phyloP scores from a whole-genome alignment of 2,329 filamentous ascomycete genomes.

The Xylariaceae sp. region DNA sequence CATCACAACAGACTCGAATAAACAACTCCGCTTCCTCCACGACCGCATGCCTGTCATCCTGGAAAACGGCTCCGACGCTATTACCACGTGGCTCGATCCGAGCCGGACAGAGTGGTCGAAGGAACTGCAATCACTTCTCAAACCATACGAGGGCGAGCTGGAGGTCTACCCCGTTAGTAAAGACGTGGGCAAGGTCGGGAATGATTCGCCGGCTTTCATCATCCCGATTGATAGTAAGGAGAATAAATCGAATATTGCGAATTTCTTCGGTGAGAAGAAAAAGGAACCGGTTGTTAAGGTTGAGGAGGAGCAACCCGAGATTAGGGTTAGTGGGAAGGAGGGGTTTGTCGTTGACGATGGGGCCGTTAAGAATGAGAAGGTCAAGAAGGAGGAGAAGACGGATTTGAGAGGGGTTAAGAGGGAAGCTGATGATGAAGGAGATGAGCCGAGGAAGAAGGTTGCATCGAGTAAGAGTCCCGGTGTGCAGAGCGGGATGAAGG shows the following conservation, averaged over 20 bases:
- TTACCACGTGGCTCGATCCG: conserved; percentile 77
- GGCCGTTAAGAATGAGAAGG: conserved; percentile 9
- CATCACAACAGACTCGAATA: conserved; percentile 84
- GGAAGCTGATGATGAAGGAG: conserved; percentile 21
- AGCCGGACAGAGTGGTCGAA: conserved; percentile 64
- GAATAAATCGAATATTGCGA: conserved; percentile 90
- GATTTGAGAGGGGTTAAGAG: conserved; percentile 25
- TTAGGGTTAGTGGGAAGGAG: conserved; percentile 23
- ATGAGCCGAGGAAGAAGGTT: conserved; percentile 28
- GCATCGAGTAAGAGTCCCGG: not conserved
- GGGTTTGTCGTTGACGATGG: conserved; percentile 21
- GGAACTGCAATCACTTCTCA: conserved; percentile 73
- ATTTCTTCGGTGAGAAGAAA: conserved; percentile 68
- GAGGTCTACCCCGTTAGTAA: conserved; percentile 82
- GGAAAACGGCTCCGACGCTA: conserved; percentile 64
- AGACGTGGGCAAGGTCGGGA: conserved; percentile 91
- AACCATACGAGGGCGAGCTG: conserved; percentile 71
- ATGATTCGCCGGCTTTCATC: conserved; percentile 78
- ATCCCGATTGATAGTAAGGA: conserved; percentile 77
- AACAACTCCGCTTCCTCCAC: conserved; percentile 79
- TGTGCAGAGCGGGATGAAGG: not conserved
- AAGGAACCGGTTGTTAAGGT: not conserved
- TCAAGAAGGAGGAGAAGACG: not conserved
- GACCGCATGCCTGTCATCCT: conserved; percentile 94
- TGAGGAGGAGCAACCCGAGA: conserved; percentile 22